Conservation (phyloP, 1,139 yeast genomes). For the Diutina scorzettiae region DNA sequence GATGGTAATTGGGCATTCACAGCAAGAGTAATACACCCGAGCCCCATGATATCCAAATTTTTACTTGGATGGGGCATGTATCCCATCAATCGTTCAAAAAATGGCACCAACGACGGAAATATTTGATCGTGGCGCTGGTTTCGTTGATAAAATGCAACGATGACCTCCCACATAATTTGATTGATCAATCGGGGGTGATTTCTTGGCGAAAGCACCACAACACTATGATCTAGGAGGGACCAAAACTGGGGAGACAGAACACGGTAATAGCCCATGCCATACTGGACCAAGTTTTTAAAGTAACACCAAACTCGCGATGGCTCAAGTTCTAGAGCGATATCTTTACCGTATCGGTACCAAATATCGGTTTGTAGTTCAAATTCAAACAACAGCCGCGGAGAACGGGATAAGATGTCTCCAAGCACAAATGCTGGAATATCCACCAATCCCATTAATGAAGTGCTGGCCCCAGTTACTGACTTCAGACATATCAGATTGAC, state of each 20-base stretch:
- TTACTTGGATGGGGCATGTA: neutral
- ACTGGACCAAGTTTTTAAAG: constrained; percentile 18
- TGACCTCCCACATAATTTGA: neutral
- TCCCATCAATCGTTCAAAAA: neutral
- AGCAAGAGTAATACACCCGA: neutral
- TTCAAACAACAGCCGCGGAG: constrained; percentile 24
- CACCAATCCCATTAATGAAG: constrained; percentile 14
- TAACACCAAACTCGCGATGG: constrained; percentile 7
- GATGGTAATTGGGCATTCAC: neutral
- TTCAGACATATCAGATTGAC: constrained; percentile 13
- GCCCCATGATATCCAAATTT: neutral
- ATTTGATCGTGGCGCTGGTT: neutral
- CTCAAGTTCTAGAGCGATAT: constrained; percentile 7
- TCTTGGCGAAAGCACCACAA: neutral
- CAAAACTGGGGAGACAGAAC: neutral
- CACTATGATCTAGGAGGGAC: neutral
- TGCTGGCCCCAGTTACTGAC: constrained; percentile 19
- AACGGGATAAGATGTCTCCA: constrained; percentile 23
- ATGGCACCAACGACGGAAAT: neutral
- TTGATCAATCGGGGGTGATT: neutral
- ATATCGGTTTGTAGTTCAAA: constrained; percentile 24
- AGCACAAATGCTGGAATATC: constrained; percentile 27
- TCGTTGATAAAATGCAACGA: neutral
- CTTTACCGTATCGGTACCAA: constrained; percentile 17
- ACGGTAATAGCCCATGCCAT: constrained; percentile 10